Evolutionary conservation across 495 filamentous ascomycete species (phyloP).

Genomic region (Jackrogersella minutella): DNA sequence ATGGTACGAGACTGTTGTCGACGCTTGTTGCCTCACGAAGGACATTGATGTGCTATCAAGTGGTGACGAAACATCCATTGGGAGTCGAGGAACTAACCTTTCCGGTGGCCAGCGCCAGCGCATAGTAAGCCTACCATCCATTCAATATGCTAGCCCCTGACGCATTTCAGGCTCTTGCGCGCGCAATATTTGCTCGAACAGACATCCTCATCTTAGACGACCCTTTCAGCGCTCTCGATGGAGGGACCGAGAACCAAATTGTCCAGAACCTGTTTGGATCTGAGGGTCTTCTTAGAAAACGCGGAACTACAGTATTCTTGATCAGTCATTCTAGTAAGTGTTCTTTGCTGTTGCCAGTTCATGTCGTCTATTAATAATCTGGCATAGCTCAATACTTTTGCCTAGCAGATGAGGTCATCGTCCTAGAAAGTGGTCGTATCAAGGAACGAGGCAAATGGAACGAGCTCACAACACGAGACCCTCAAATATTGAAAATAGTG

Average conservation of each 20-base stretch:
- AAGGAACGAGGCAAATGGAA: conserved; percentile 60
- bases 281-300: conserved; percentile 41
- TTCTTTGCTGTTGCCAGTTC: not conserved
- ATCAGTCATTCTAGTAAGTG: conserved; percentile 46
- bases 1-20: conserved; percentile 66
- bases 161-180: conserved; percentile 46
- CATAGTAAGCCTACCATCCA: conserved; percentile 46
- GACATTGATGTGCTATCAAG: conserved; percentile 65
- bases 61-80: conserved; percentile 66
- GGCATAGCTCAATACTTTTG: conserved; percentile 40
- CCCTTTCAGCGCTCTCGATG: conserved; percentile 47
- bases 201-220: conserved; percentile 48
- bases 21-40: conserved; percentile 64
- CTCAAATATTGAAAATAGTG: conserved; percentile 38
- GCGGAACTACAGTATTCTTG: conserved; percentile 44
- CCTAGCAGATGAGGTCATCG: conserved; percentile 59
- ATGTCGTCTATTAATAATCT: not conserved
- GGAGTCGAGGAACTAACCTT: conserved; percentile 69
- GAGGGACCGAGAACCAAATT: conserved; percentile 44
- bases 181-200: conserved; percentile 48
- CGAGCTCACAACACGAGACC: conserved; percentile 31
- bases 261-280: conserved; percentile 44
- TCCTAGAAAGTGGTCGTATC: conserved; percentile 55
- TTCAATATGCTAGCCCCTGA: not conserved
- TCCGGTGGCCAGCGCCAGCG: conserved; percentile 75